These are phyloP conservation scores for Trichoderma gracile DNA, from an alignment of 2,329 filamentous ascomycete genomes.

Conservation along the genomic window DNA sequence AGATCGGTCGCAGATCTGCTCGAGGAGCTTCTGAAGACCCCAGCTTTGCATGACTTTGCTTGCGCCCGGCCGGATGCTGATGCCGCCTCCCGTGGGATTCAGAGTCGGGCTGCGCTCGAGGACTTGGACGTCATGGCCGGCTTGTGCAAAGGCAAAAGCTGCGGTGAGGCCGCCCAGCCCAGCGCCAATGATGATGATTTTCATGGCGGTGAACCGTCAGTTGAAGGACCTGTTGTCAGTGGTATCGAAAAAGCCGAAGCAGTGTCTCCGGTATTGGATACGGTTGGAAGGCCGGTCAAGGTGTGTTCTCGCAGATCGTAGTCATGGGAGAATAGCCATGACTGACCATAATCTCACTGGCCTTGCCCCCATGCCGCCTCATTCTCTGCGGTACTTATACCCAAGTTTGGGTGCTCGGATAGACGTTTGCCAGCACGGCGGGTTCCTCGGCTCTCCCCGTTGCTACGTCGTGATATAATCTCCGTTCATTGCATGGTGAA, in stretches of 20 bases:
- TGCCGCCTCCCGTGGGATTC: slow-evolving; percentile 27
- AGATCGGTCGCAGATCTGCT: slow-evolving; percentile 19
- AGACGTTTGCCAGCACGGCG: neutral
- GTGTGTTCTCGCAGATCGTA: neutral
- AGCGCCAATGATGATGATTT: slow-evolving; percentile 31
- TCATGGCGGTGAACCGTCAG: slow-evolving; percentile 20
- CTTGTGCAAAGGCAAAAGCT: slow-evolving; percentile 26
- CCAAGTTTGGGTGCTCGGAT: neutral
- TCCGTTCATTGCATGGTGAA: neutral
- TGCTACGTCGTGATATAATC: neutral
- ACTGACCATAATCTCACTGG: neutral
- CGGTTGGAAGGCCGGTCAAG: neutral
- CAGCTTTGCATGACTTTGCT: slow-evolving; percentile 27
- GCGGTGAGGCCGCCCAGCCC: slow-evolving; percentile 32
- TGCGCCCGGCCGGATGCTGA: slow-evolving; percentile 31
- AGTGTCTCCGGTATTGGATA: neutral
- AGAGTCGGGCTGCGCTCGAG: slow-evolving; percentile 29
- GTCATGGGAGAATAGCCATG: neutral
- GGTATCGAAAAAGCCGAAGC: neutral
- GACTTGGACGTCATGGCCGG: slow-evolving; percentile 28
- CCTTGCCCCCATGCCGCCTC: neutral
- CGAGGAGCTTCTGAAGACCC: slow-evolving; percentile 26
- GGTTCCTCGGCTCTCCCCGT: slow-evolving; percentile 1
- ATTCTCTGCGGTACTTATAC: neutral
- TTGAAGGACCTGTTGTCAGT: neutral